Evolutionary conservation across 495 filamentous ascomycete genomes (phyloP).

Genomic region (Penicillium simplicissimum): DNA sequence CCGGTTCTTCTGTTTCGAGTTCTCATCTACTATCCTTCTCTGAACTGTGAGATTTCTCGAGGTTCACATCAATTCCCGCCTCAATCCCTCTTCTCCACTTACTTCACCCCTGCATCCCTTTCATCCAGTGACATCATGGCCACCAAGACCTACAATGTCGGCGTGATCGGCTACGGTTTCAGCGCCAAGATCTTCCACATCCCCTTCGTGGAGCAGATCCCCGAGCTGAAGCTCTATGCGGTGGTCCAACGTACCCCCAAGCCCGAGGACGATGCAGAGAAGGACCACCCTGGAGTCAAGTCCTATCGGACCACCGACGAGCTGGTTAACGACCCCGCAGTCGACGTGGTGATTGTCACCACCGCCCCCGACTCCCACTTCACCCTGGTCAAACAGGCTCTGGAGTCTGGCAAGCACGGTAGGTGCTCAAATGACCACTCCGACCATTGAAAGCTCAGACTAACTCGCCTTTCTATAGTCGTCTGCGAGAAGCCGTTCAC

Average conservation of each 20-base stretch:
- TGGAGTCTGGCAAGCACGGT: slow-evolving; percentile 77
- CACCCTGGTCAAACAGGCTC: slow-evolving; percentile 59
- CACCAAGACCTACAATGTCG: slow-evolving; percentile 56
- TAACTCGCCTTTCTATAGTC: slow-evolving; percentile 37
- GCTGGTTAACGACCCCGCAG: slow-evolving; percentile 62
- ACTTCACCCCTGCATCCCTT: not conserved
- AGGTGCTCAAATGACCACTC: not conserved
- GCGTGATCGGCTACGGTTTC: slow-evolving; percentile 68
- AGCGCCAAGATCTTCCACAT: slow-evolving; percentile 92
- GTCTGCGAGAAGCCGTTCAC: slow-evolving; percentile 91
- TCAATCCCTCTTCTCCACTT: not conserved
- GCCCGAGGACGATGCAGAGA: slow-evolving; percentile 60
- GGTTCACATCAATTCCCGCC: not conserved
- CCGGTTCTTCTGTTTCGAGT: not conserved
- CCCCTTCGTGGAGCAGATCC: slow-evolving; percentile 70
- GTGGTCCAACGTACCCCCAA: slow-evolving; percentile 78
- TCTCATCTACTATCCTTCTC: not conserved
- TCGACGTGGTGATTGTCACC: slow-evolving; percentile 74
- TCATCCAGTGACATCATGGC: slow-evolving; percentile 36
- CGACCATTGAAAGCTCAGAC: not conserved
- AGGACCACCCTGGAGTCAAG: slow-evolving; percentile 67
- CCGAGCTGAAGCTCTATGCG: slow-evolving; percentile 68
- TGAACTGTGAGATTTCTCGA: not conserved
- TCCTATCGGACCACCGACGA: slow-evolving; percentile 61
- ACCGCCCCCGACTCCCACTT: slow-evolving; percentile 79